Base-by-base conservation (phyloP, 805 yeast species). In the Candida succiphila region DNA sequence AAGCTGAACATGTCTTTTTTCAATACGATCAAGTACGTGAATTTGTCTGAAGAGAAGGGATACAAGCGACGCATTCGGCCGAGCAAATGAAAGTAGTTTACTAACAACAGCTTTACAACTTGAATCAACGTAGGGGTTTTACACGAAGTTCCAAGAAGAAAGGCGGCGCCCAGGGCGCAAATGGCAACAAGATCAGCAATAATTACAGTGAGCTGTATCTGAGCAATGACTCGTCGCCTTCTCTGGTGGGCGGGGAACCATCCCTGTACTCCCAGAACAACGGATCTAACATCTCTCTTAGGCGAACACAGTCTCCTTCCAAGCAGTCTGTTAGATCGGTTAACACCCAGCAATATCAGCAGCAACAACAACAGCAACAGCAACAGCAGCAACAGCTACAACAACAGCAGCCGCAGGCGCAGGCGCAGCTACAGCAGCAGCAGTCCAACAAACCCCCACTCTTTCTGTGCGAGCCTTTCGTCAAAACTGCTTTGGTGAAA, bases 401-500 rank as follows among this genome's bases (percentile, higher is more conserved):
- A 19, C 30, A 29, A 20, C 6, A n/a, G n/a, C n/a, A n/a, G n/a
- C n/a, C n/a, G n/a, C 44, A 38, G 15, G n/a, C n/a, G n/a, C 32
- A 24, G 13, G 23, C 17, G n/a, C 21, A 24, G 4, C 26, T 17
- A 12, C 45, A 42, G 12, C 48, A 42, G 21, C 44, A 38, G 15
- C 41, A 33, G 18, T 50, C 23, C 13, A n/a, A 15, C 14, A 38
- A 45, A 33, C 48, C 59, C 32, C 86, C 87, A 4, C 60, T 92
- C 35, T 92, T 88, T 50, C 54, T 92, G 44, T 78, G 92, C 50
- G 95, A 88, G 46, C 97, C 96, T 12, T 92, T 83, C 54, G 92
- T 88, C 5, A 78, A 88, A 40, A 85, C 96, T 0, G 94, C 97
- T 0, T 63, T 92, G 24, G 98, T 94, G 15, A 92, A 89, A 52